These are phyloP conservation scores for Xylariaceae sp. DNA, from an alignment of 2,329 filamentous ascomycete genomes.

Conservation along the genomic window DNA sequence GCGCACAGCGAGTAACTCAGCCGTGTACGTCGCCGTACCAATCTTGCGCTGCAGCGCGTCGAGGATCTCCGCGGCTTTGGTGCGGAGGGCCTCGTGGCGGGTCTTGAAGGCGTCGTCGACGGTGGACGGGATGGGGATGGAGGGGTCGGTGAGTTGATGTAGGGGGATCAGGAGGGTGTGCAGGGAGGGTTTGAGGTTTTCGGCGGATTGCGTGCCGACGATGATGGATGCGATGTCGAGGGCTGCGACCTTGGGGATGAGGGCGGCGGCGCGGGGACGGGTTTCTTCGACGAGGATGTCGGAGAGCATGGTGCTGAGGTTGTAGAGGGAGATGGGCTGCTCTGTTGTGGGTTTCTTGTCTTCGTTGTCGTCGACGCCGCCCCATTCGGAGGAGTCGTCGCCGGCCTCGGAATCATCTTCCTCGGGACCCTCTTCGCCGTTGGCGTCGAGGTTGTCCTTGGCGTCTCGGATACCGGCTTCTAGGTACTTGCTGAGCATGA, in stretches of 20 bases:
- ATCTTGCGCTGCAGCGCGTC: constrained; percentile 79
- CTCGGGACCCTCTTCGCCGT: constrained; percentile 36
- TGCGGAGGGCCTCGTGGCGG: constrained; percentile 64
- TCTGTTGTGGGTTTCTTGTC: constrained; percentile 23
- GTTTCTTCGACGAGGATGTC: constrained; percentile 74
- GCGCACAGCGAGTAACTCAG: constrained; percentile 65
- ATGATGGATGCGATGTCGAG: constrained; percentile 70
- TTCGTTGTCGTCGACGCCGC: constrained; percentile 30
- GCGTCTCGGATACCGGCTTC: constrained; percentile 52
- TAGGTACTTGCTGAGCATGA: constrained; percentile 68
- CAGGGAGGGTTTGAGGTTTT: constrained; percentile 57
- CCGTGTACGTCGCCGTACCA: constrained; percentile 74
- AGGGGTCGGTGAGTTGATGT: constrained; percentile 77
- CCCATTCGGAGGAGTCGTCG: constrained; percentile 39
- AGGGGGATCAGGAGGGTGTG: constrained; percentile 57
- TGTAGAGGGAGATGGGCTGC: constrained; percentile 49
- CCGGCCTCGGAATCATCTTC: constrained; percentile 38
- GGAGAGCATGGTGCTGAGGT: constrained; percentile 73
- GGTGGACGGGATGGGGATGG: constrained; percentile 65
- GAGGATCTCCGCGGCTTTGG: constrained; percentile 70
- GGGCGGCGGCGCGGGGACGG: constrained; percentile 54
- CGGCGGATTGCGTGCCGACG: constrained; percentile 53
- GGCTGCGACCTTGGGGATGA: constrained; percentile 69
- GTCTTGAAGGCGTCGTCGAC: constrained; percentile 64
- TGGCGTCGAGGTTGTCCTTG: constrained; percentile 34